Percentiles rank a stretch among this genome's conserved stretches.
These are phyloP conservation scores for Amauroascus verrucosus DNA, from an alignment of 2,329 filamentous ascomycete species.

Conservation along the genomic window DNA sequence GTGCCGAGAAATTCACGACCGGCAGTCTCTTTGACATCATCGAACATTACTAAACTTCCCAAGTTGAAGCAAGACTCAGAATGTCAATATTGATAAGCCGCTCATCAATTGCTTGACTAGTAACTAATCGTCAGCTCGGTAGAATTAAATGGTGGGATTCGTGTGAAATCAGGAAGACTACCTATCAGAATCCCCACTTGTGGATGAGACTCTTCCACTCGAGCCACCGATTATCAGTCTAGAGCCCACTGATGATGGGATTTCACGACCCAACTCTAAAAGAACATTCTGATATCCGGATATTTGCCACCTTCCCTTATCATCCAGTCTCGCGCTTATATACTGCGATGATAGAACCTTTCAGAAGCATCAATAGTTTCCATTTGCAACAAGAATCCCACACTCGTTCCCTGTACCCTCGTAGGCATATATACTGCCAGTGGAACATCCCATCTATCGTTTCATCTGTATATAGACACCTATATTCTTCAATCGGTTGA, in stretches of 20 bases:
- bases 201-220: neutral
- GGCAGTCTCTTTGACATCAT: neutral
- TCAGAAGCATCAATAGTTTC: neutral
- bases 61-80: no score
- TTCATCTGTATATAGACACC: neutral
- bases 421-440: neutral
- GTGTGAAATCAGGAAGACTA: no score
- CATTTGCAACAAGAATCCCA: neutral
- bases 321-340: neutral
- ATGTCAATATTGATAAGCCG: no score
- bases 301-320: conserved; percentile 2
- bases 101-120: neutral
- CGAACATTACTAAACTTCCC: neutral
- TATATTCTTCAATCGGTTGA: neutral
- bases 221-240: neutral
- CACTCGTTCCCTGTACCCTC: neutral
- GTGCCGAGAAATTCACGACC: neutral
- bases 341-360: neutral
- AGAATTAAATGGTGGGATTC: neutral
- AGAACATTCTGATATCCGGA: neutral
- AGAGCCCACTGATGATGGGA: neutral
- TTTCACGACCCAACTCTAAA: neutral
- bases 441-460: neutral
- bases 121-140: neutral
- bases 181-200: neutral